Base-by-base conservation (phyloP, 306 rosid genomes). In the Castanea mollissima region DNA sequence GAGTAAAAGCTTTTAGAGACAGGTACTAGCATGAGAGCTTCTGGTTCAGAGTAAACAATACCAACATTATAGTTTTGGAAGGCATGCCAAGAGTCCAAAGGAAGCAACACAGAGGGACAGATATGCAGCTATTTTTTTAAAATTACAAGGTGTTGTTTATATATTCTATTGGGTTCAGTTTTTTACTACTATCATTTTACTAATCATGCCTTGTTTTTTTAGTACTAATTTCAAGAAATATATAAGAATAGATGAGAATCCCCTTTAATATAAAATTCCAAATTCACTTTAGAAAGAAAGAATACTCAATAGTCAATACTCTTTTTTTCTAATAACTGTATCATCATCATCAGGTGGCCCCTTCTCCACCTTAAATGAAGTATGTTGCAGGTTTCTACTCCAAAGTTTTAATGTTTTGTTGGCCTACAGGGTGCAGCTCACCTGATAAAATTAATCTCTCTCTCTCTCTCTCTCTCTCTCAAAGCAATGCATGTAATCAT, bases 11-110 rank as follows among this genome's bases (percentile, higher is more conserved):
- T 1, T 5, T 67, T 16, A 2, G 16, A 10, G 15, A 35, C 16
- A 38, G 44, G 44, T 25, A 7, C 10, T 16, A 64, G 21, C 51
- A 67, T 67, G 10, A 65, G 5, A 67, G 27, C 27, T 34, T 67
- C 34, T 35, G 14, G 20, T 35, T 19, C 72, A 9, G 51, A 18
- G 9, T 59, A 34, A 67, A 67, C 49, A 67, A 67, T 49, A 67
- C 52, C 72, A 35, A 35, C 72, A 67, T 67, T 35, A 35, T 7
- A n/a, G 72, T 21, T 35, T 67, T 67, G 51, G 27, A 31, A 64
- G 38, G 72, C 72, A 67, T 67, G 72, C 72, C 72, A 67, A 34
- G 72, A 67, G 72, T 67, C 52, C 27, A 67, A 19, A 67, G 29
- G 52, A 67, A 67, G 72, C 72, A 67, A 19, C 20, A 19, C 51